A percentile compares a stretch with the other conserved stretches of the same genome.
These are phyloP conservation scores for Skeletonema menzelii DNA, from an alignment of 108 stramenopile genomes.

Conservation along the genomic window DNA sequence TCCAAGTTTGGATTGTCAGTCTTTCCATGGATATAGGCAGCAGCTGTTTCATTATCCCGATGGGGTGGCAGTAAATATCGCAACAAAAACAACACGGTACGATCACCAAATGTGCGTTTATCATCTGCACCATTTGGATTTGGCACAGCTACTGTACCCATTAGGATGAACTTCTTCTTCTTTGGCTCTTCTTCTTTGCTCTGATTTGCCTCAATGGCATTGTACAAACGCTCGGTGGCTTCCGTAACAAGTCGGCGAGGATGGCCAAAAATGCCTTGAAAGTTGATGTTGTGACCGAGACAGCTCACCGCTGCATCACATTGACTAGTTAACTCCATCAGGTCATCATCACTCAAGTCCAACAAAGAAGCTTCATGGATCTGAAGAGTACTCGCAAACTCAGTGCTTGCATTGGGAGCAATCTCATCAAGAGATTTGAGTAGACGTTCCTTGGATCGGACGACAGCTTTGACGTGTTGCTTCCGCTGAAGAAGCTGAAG, in stretches of 20 bases:
- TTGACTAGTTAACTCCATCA: constrained; percentile 31
- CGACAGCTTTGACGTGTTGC: constrained; percentile 48
- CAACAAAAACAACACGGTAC: constrained; percentile 31
- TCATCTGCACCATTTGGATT: constrained; percentile 46
- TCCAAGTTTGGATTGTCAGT: constrained; percentile 18
- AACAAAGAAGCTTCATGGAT: constrained; percentile 51
- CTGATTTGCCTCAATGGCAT: constrained; percentile 21
- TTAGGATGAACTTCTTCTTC: constrained; percentile 54
- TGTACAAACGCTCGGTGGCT: constrained; percentile 22
- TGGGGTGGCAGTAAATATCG: constrained; percentile 61
- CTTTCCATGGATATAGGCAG: constrained; percentile 33
- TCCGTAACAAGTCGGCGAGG: constrained; percentile 34
- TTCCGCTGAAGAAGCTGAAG: constrained; percentile 46
- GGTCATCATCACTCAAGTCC: constrained; percentile 42
- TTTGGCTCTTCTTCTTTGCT: background rate
- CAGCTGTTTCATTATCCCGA: constrained; percentile 64
- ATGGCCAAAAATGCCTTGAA: constrained; percentile 43
- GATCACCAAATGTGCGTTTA: constrained; percentile 30
- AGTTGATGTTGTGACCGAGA: constrained; percentile 45
- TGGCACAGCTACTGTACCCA: constrained; percentile 64
- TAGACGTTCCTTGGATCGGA: constrained; percentile 47
- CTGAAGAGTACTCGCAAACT: constrained; percentile 10
- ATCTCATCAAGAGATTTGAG: constrained; percentile 9
- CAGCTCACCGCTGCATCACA: constrained; percentile 53
- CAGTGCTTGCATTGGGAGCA: constrained; percentile 1